Evolutionary conservation across 2,329 filamentous ascomycete species (phyloP), one percentile per base, ranked within the genome.

Genomic region (Phialophora macrospora): DNA sequence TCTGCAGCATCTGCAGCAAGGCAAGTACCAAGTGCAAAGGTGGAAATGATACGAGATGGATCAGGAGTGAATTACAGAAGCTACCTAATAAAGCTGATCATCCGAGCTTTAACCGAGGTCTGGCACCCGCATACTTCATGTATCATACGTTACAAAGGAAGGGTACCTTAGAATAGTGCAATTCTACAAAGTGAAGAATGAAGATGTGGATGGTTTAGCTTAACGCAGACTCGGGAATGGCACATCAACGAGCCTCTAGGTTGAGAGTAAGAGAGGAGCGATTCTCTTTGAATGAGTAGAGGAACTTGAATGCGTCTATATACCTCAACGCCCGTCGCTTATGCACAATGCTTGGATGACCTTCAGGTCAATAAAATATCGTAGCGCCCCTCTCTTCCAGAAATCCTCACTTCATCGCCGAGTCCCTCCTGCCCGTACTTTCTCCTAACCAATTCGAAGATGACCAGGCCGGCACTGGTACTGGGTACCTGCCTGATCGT

Each of bases 391-490:
- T 85, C 52, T 32, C 28, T 52, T 32, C 46, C 46, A 14, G 48
- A 54, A 38, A 86, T 87, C 75, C 79, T 82, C 68, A 82, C 83
- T 64, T 77, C 79, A 63, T 85, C 84, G n/a, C 79, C 78, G 58
- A 80, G 28, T 14, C 58, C 58, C 48, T 60, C 73, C 67, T 80
- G 81, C 2, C 83, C 84, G 73, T 88, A 88, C 73, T 86, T 87
- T 58, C 87, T 78, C 59, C 87, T 77, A 46, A 88, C 83, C 38
- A 89, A 74, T 74, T 89, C 87, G 70, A 89, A 89, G 3, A 88
- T 87, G 63, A 89, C 85, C 60, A 89, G 75, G 0, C 86, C 87
- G 0, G 87, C 86, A 68, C 84, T 87, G 2, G 87, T 88, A 70
- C 85, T 88, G 2, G 87, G 87, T 12, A 87, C 83, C 73, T 88